A percentile compares a stretch with the other conserved stretches of the same genome.
Conservation (phyloP, 2,329 filamentous ascomycete genomes). For the Cytospora piceicola region DNA sequence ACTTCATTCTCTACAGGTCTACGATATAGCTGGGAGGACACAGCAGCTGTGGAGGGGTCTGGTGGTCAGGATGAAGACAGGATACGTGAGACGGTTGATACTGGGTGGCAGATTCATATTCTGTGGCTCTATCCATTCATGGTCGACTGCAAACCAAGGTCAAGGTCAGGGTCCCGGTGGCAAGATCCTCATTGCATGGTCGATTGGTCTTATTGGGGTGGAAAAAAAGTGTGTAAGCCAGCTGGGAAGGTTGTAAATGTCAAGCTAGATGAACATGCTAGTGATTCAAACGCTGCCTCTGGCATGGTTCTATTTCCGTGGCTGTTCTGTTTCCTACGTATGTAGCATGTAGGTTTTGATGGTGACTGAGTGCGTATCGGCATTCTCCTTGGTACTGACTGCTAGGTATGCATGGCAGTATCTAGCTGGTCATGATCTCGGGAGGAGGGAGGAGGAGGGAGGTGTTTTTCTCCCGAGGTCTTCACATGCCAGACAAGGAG, state of each 20-base stretch:
- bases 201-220: not conserved
- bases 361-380: not conserved
- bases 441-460: not conserved
- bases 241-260: not conserved
- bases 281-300: not conserved
- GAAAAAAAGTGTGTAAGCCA: not conserved
- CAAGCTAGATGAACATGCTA: not conserved
- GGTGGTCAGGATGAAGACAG: not conserved
- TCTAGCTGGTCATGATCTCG: no score
- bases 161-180: not conserved
- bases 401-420: not conserved
- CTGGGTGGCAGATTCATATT: not conserved
- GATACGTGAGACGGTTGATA: not conserved
- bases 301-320: not conserved
- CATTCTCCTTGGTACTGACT: not conserved
- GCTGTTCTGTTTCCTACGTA: not conserved
- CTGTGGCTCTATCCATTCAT: not conserved
- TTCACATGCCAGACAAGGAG: conserved; percentile 23
- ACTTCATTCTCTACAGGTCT: conserved; percentile 16
- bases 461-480: not conserved
- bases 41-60: conserved; percentile 5
- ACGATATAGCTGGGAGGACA: not conserved
- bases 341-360: not conserved
- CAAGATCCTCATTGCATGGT: not conserved
- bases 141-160: not conserved